Evolutionary conservation across 225 moss, liverwort and hornwort species (phyloP).

Genomic region (Anthoceros angustus): DNA sequence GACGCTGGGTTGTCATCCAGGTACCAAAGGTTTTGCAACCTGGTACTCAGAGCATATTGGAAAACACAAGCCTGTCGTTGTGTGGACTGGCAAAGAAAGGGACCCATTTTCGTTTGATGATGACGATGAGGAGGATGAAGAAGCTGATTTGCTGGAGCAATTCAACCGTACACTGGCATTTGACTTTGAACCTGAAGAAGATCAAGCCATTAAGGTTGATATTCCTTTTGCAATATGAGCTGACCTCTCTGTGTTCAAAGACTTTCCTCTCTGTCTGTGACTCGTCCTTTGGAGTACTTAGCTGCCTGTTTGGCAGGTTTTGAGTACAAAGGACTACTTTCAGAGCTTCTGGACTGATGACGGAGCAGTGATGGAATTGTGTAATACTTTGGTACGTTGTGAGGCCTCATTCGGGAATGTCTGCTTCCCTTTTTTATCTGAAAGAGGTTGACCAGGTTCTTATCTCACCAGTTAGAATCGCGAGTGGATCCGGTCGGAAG

Average conservation of each 20-base stretch:
- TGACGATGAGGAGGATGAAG: constrained; percentile 4
- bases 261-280: not conserved
- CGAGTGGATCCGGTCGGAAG: not conserved
- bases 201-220: not conserved
- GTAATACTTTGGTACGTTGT: constrained; percentile 21
- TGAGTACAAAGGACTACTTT: constrained; percentile 19
- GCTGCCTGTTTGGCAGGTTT: constrained; percentile 14
- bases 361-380: constrained; percentile 23
- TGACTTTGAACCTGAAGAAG: not conserved
- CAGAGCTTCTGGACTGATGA: constrained; percentile 28
- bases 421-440: not conserved
- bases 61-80: constrained; percentile 18
- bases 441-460: not conserved
- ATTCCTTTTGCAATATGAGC: not conserved
- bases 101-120: constrained; percentile 4
- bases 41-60: constrained; percentile 30
- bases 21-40: constrained; percentile 20
- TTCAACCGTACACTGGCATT: not conserved
- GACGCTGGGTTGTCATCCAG: constrained; percentile 7
- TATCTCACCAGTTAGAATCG: not conserved
- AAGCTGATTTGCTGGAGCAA: constrained; percentile 11
- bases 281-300: not conserved
- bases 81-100: constrained; percentile 8
- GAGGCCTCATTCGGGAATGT: not conserved
- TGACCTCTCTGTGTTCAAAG: not conserved